Base-by-base conservation (phyloP, 768 basidiomycete species). In the Lyophyllum shimeji region DNA sequence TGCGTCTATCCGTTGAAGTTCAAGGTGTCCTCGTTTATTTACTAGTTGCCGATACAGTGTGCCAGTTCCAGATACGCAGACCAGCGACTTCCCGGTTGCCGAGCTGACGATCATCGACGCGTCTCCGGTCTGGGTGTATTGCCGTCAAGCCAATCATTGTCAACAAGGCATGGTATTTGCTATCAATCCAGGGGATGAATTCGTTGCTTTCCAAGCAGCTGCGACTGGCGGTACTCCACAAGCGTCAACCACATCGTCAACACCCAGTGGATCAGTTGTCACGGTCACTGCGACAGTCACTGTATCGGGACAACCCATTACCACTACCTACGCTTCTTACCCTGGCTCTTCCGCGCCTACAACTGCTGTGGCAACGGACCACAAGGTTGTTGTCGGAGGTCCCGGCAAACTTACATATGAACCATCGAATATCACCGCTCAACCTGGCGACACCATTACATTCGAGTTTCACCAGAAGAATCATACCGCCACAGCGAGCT, bases 91-190 rank as follows among this genome's bases (percentile, higher is more conserved):
- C 67, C 79, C 74, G 9, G 66, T 71, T 5, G 82, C 81, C 0
- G 64, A 76, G 50, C 70, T 80, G 46, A 69, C 63, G 2, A 72
- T 86, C 2, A 33, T 58, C 29, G 72, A 78, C 62, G 70, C 65
- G 2, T 69, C 77, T 53, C 82, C 85, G 2, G 69, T 81, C 53
- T 86, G 84, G 84, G 74, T 82, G 8, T 86, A 76, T 69, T 86
- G 85, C 66, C 70, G 75, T 17, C 85, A 86, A 65, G 67, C 69
- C 15, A 69, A 70, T 49, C 85, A 87, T 21, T 46, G 46, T 31
- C 46, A 46, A 25, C 46, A 46, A 46, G 46, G 46, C 46, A 46
- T 86, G 86, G 85, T 87, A 27, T 84, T 86, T 65, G 81, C 84
- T 23, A 70, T 86, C 61, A 88, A 88, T 64, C 80, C 85, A 2